These are phyloP conservation scores for Aspergillus indologenus DNA, from an alignment of 495 filamentous ascomycete genomes.

Conservation along the genomic window DNA sequence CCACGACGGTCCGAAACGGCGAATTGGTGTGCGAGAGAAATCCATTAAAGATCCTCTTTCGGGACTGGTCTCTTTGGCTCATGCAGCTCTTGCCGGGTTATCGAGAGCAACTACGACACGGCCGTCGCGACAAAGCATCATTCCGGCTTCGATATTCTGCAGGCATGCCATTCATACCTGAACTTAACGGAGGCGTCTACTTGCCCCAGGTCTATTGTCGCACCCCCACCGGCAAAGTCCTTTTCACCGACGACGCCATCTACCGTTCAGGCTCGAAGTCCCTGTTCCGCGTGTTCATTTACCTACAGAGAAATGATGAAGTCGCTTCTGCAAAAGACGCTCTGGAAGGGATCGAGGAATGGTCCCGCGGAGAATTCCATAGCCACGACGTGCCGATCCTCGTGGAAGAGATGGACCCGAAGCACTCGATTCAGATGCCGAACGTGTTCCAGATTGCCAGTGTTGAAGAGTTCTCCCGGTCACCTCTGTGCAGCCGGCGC, in stretches of 20 bases:
- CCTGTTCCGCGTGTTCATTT: slow-evolving; percentile 29
- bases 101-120: slow-evolving; percentile 26
- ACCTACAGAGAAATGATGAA: slow-evolving; percentile 13
- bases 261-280: slow-evolving; percentile 17
- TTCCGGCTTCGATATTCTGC: slow-evolving; percentile 23
- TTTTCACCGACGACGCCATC: slow-evolving; percentile 30
- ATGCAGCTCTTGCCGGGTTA: slow-evolving; percentile 31
- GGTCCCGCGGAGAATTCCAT: slow-evolving; percentile 18
- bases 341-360: slow-evolving; percentile 13
- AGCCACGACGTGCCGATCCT: slow-evolving; percentile 18
- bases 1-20: slow-evolving; percentile 33
- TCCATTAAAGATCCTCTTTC: slow-evolving; percentile 28
- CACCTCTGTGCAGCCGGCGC: background rate
- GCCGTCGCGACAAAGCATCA: slow-evolving; percentile 24
- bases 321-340: slow-evolving; percentile 6
- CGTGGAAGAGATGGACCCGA: slow-evolving; percentile 2
- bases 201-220: slow-evolving; percentile 36
- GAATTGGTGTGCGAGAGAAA: slow-evolving; percentile 29
- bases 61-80: slow-evolving; percentile 33
- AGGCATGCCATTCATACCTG: slow-evolving; percentile 35
- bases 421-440: no score
- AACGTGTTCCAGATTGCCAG: slow-evolving; percentile 5
- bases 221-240: background rate
- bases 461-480: slow-evolving; percentile 4
- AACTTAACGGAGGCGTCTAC: slow-evolving; percentile 26